Evolutionary conservation across 164 flowering plant species (phyloP).

Genomic region (Chloranthus sessilifolius): DNA sequence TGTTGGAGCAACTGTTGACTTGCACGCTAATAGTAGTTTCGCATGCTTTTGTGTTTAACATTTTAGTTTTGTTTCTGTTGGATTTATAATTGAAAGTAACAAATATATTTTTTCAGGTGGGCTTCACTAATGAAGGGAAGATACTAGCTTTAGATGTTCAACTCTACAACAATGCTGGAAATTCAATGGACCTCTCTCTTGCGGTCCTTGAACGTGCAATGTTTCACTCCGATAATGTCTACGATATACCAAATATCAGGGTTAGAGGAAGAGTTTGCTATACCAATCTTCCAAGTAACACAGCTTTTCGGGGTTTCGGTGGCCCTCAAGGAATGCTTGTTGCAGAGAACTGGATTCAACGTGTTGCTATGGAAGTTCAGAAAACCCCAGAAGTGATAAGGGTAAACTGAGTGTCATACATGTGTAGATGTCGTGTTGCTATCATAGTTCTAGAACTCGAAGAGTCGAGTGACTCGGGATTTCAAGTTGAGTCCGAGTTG

Average conservation of each 20-base stretch:
- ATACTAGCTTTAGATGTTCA: constrained; percentile 86
- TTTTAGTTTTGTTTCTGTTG: constrained; percentile 1
- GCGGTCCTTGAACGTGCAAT: constrained; percentile 92
- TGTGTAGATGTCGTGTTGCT: too few species aligned
- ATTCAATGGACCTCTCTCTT: constrained; percentile 77
- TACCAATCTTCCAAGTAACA: constrained; percentile 89
- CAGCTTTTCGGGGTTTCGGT: constrained; percentile 98
- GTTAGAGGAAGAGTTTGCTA: constrained; percentile 76
- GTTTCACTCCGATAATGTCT: constrained; percentile 93
- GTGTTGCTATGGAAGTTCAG: constrained; percentile 64
- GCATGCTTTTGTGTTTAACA: too few species aligned
- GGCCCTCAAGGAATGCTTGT: constrained; percentile 98
- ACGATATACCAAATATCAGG: constrained; percentile 81
- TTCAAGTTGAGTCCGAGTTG: too few species aligned
- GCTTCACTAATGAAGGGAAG: constrained; percentile 82
- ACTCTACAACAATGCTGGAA: constrained; percentile 90
- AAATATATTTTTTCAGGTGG: constrained; percentile 53
- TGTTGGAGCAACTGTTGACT: too few species aligned
- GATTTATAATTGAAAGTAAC: not conserved
- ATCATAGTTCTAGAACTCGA: too few species aligned
- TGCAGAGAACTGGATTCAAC: constrained; percentile 93
- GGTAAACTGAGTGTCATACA: too few species aligned
- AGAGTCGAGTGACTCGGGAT: too few species aligned
- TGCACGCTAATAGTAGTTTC: too few species aligned
- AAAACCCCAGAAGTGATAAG: constrained; percentile 83